Evolutionary conservation across 208 protist genomes (phyloP).

Genomic region (Naegleria lovaniensis): DNA sequence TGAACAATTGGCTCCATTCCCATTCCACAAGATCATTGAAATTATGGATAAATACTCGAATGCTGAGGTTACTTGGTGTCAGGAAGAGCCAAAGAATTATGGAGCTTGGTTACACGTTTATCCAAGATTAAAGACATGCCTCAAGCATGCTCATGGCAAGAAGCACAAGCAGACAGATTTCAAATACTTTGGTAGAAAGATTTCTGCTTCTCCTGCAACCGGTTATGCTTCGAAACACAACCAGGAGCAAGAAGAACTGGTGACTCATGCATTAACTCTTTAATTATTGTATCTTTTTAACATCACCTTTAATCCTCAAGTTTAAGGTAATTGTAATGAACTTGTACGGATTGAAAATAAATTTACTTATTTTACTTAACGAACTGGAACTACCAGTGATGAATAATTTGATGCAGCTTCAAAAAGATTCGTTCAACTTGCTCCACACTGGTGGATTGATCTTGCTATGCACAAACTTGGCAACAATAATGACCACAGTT

Average conservation of each 20-base stretch:
- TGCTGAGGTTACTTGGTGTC: conserved; percentile 85
- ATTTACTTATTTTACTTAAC: too few relatives aligned
- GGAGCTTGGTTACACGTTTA: conserved; percentile 79
- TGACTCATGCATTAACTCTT: not conserved
- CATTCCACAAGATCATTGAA: conserved; percentile 77
- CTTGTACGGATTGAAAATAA: too few relatives aligned
- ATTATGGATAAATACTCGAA: conserved; percentile 69
- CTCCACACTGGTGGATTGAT: conserved; percentile 53
- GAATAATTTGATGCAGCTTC: too few relatives aligned
- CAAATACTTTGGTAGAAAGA: conserved; percentile 55
- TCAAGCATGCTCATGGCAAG: conserved; percentile 43
- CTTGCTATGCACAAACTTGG: conserved; percentile 48
- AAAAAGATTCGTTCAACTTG: conserved; percentile 45
- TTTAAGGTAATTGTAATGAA: too few relatives aligned
- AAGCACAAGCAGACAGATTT: conserved; percentile 40
- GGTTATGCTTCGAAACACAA: conserved; percentile 9
- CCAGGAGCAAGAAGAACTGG: not conserved
- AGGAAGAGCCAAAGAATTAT: conserved; percentile 96
- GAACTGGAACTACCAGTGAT: too few relatives aligned
- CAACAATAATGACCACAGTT: conserved; percentile 50
- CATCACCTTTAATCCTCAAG: too few relatives aligned
- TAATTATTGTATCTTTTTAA: too few relatives aligned
- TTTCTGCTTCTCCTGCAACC: conserved; percentile 46
- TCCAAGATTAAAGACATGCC: conserved; percentile 51
- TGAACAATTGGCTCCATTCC: conserved; percentile 95